Evolutionary conservation across 2,329 filamentous ascomycete genomes (phyloP), one percentile per base, ranked within the genome.

Genomic region (Fusarium sp.): DNA sequence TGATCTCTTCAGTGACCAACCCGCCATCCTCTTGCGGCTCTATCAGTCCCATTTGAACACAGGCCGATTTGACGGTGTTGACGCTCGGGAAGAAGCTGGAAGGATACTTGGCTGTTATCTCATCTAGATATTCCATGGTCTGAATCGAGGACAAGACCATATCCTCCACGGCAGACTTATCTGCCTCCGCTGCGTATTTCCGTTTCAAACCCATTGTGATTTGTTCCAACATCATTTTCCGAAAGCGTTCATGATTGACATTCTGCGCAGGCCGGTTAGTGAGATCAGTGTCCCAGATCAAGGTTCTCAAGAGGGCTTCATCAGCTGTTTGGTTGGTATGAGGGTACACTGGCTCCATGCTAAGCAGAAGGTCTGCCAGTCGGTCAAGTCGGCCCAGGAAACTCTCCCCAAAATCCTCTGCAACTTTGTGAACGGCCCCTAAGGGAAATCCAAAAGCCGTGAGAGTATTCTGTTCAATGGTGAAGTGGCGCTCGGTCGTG

Each of bases 281-380:
- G 0, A 54, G 25, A 3, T 62, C 58, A 0, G 6, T 25, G 7
- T 62, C 58, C 23, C 27, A 61, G 5, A 62, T 19, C 2, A 62
- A 4, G 1, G 56, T 55, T 11, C 58, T 27, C 56, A 56, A 62
- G 0, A 62, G 35, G 4, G 15, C 58, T 4, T 62, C 56, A 3
- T 62, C 56, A 1, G 58, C 11, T 1, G 15, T 2, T 4, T 62
- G 56, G 0, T 53, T 15, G 0, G 47, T 62, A 4, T 43, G 19
- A 8, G 14, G 2, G 4, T 62, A 62, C 1, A 7, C 11, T 3
- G 20, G 2, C 1, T 47, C 35, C 56, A 62, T 55, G 3, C 3
- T 9, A 0, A 61, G 56, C 1, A 62, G 47, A 4, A 62, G 25
- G 6, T 32, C 27, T 0, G 15, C 23, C 0, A 46, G 7, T n/a